phyloP scores from a whole-genome alignment of 805 yeast species.

The Yamadazyma ubonensis region DNA sequence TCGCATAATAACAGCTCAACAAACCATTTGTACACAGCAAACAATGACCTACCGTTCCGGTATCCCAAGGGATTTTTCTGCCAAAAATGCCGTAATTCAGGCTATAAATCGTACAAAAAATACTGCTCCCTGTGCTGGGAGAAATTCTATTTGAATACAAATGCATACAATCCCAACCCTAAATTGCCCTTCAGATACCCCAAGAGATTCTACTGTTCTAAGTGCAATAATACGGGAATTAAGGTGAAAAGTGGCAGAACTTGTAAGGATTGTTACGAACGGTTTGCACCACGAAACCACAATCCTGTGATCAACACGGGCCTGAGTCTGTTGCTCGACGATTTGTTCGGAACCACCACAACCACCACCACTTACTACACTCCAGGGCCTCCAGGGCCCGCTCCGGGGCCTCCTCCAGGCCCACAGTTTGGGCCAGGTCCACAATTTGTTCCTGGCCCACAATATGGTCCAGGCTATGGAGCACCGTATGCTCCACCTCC shows the following conservation, averaged over 20 bases:
- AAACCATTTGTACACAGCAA: constrained; percentile 19
- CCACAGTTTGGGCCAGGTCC: constrained; percentile 1
- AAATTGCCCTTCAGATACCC: constrained; percentile 69
- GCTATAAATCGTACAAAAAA: constrained; percentile 58
- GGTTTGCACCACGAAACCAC: constrained; percentile 49
- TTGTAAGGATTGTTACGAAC: constrained; percentile 70
- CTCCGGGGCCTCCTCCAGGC: constrained; percentile 1
- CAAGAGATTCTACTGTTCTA: constrained; percentile 54
- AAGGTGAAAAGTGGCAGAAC: constrained; percentile 58
- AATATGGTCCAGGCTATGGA: neutral
- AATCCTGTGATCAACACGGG: neutral
- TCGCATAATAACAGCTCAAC: constrained; percentile 9
- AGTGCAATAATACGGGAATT: constrained; percentile 74
- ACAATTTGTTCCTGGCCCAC: constrained; percentile 1
- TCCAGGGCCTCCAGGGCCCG: constrained; percentile 22
- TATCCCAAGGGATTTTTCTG: constrained; percentile 39
- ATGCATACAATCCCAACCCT: constrained; percentile 48
- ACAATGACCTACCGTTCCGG: constrained; percentile 18
- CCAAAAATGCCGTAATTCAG: constrained; percentile 71
- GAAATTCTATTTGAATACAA: constrained; percentile 37
- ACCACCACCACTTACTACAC: constrained; percentile 15
- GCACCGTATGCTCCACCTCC: constrained; percentile 4
- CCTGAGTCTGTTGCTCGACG: constrained; percentile 7
- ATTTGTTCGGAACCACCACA: constrained; percentile 7
- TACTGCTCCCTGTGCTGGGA: constrained; percentile 73